Base-by-base conservation (phyloP, 208 protist genomes). In the Vickermania ingenoplastis region DNA sequence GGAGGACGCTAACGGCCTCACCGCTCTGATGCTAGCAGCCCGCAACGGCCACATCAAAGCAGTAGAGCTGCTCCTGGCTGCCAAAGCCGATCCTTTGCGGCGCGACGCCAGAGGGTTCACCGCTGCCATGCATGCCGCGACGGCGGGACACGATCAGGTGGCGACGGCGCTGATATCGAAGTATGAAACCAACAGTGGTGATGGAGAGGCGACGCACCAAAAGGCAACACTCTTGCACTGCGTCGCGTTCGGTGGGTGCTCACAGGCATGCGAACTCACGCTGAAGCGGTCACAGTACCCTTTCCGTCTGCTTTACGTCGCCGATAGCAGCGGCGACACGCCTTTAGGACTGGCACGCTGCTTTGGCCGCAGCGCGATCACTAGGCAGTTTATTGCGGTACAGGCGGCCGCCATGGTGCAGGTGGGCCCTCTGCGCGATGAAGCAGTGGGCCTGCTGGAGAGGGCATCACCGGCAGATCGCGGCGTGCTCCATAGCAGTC, bases 21-120 rank as follows among this genome's bases (percentile, higher is more conserved):
- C 88, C 0, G 61, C 88, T 2, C 77, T 95, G 28, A 82, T 95
- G 70, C 68, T 86, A 17, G 88, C 85, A 22, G 74, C 83, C 7
- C 61, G 69, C 3, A 59, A 63, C 50, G 88, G 88, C 0, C 76
- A 89, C 53, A 26, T 61, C 4, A 57, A 71, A 0, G 65, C 79
- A 3, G 82, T 90, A 21, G 77, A 92, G 64, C 57, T 74, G 24
- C 79, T 95, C 23, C 66, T 95, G 23, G 71, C 77, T 7, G 63
- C 77, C 41, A 70, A 73, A 23, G 80, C 82, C 24, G 73, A 86
- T 65, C 36, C 72, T 3, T 71, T 69, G 11, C 28, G 68, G 11
- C 31, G 36, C 25, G 75, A 89, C 64, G 28, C 49, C n/a, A 49
- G 31, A 52, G 85, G 80, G 24, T 64, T 73, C 29, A 95, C 82